A percentile compares a stretch with the other conserved stretches of the same genome.
These are phyloP conservation scores for Casaregolazyma suthepensis DNA, from an alignment of 1,139 yeast genomes.

Conservation along the genomic window DNA sequence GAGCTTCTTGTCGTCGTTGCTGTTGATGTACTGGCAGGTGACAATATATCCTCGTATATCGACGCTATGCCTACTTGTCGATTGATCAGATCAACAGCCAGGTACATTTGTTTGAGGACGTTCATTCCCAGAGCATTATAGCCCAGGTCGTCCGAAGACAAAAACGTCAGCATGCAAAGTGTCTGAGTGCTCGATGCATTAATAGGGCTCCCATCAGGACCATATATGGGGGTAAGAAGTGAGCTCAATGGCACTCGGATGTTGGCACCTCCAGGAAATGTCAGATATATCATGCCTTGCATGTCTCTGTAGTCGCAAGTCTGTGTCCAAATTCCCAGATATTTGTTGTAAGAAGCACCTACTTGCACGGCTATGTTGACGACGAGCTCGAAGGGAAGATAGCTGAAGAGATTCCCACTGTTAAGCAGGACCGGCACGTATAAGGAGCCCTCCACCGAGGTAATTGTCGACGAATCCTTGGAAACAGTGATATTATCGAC, in stretches of 20 bases:
- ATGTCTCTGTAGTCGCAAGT: slow-evolving; percentile 49
- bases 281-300: slow-evolving; percentile 51
- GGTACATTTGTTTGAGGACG: slow-evolving; percentile 49
- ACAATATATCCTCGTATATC: slow-evolving; percentile 20
- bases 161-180: slow-evolving; percentile 57
- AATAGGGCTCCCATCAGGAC: slow-evolving; percentile 31
- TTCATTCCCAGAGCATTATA: slow-evolving; percentile 57
- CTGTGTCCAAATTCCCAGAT: slow-evolving; percentile 56
- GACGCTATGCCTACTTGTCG: slow-evolving; percentile 48
- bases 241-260: slow-evolving; percentile 50
- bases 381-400: slow-evolving; percentile 54
- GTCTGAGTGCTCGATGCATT: slow-evolving; percentile 42
- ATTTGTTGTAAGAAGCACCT: slow-evolving; percentile 57
- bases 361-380: slow-evolving; percentile 67
- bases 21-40: neutral
- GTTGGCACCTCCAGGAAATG: slow-evolving; percentile 44
- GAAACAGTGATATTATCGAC: slow-evolving; percentile 49
- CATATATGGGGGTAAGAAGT: slow-evolving; percentile 41
- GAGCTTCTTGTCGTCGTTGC: neutral
- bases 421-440: slow-evolving; percentile 57
- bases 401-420: slow-evolving; percentile 47
- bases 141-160: slow-evolving; percentile 48
- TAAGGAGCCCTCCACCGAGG: slow-evolving; percentile 34
- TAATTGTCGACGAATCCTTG: slow-evolving; percentile 27
- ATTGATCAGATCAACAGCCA: slow-evolving; percentile 65